These are phyloP conservation scores for Candida sakaeoensis DNA, from an alignment of 805 yeast genomes.

Conservation along the genomic window DNA sequence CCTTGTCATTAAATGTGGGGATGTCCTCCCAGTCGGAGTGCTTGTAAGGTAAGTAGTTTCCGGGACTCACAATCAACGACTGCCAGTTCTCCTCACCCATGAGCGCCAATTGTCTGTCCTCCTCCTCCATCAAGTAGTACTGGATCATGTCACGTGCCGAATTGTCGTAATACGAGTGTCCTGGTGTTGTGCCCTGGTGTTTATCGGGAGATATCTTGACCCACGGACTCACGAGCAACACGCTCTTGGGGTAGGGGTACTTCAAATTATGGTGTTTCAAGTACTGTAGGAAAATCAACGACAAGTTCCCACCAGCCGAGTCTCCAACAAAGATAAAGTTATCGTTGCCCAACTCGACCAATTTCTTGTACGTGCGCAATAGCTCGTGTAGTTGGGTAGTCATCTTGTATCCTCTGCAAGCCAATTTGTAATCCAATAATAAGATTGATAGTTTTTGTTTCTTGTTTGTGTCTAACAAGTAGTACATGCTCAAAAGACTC, in stretches of 20 bases:
- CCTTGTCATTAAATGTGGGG: constrained; percentile 25
- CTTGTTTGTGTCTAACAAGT: constrained; percentile 21
- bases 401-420: constrained; percentile 25
- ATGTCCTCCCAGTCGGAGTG: constrained; percentile 30
- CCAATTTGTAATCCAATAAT: constrained; percentile 30
- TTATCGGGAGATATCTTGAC: constrained; percentile 24
- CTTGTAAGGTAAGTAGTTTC: constrained; percentile 16
- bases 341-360: constrained; percentile 19
- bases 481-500: constrained; percentile 24
- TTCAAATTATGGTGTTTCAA: constrained; percentile 15
- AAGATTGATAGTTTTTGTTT: constrained; percentile 21
- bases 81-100: constrained; percentile 14
- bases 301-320: constrained; percentile 41
- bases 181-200: constrained; percentile 19
- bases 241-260: constrained; percentile 22
- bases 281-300: constrained; percentile 26
- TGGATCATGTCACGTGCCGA: constrained; percentile 17
- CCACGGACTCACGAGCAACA: constrained; percentile 38
- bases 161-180: constrained; percentile 34
- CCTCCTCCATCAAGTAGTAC: constrained; percentile 11
- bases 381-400: constrained; percentile 33
- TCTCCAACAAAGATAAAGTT: constrained; percentile 38
- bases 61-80: constrained; percentile 22
- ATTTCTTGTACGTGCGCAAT: constrained; percentile 21
- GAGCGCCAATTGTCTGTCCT: constrained; percentile 5